Evolutionary conservation across 202 grass and related monocot genomes (phyloP).

Genomic region (Brachypodium distachyon): DNA sequence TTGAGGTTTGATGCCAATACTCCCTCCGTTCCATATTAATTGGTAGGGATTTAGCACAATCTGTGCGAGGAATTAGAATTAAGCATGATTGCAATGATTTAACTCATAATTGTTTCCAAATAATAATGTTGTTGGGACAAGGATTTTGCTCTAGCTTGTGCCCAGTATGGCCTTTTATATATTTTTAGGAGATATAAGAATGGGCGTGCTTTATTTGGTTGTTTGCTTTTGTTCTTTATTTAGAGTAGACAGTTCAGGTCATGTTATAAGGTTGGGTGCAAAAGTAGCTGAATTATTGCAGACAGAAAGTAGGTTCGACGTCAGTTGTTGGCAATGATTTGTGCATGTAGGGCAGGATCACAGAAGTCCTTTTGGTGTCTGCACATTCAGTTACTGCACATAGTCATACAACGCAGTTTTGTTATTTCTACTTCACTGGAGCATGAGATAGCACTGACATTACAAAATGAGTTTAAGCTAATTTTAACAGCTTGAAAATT

Average conservation of each 20-base stretch:
- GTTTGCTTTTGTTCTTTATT: constrained; percentile 33
- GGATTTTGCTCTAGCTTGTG: neutral
- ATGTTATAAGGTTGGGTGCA: constrained; percentile 10
- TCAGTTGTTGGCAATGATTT: constrained; percentile 32
- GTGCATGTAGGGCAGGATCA: constrained; percentile 1
- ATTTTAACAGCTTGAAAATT: neutral
- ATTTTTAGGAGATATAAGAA: constrained; percentile 21
- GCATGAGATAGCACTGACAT: neutral
- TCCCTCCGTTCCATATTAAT: too few relatives aligned
- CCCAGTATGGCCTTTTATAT: neutral
- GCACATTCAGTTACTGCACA: neutral
- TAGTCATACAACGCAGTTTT: neutral
- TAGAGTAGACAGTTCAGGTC: constrained; percentile 16
- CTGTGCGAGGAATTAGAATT: neutral
- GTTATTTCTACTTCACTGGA: neutral
- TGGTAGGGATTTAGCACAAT: neutral
- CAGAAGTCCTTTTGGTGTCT: constrained; percentile 14
- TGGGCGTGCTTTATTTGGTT: constrained; percentile 15
- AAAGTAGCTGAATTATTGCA: constrained; percentile 48
- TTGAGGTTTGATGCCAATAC: neutral
- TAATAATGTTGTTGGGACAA: constrained; percentile 4
- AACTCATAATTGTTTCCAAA: constrained; percentile 18
- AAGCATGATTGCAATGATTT: neutral
- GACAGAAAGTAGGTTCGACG: constrained; percentile 26
- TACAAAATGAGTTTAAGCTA: neutral